A percentile compares a stretch with the other conserved stretches of the same genome.
phyloP scores from a whole-genome alignment of 1,139 yeast genomes.

The Magnusiomyces magnusii region DNA sequence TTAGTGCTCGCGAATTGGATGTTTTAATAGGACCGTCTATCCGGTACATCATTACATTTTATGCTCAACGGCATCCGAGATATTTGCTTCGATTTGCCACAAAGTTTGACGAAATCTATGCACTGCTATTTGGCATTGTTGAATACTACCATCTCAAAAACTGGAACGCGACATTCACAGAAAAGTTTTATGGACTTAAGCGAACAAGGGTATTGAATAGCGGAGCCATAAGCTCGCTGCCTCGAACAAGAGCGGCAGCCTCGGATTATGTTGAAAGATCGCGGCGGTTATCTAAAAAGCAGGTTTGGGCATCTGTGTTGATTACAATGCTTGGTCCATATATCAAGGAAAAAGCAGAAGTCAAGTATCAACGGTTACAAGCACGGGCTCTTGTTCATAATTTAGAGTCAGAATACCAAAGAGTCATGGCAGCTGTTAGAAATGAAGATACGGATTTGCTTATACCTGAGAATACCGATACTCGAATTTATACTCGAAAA shows the following conservation, averaged over 20 bases:
- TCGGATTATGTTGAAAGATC: constrained; percentile 49
- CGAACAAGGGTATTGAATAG: constrained; percentile 39
- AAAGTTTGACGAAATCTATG: constrained; percentile 68
- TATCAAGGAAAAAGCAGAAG: constrained; percentile 58
- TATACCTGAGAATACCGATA: background rate
- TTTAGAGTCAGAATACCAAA: constrained; percentile 35
- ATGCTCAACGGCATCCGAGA: constrained; percentile 72
- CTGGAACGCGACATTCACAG: constrained; percentile 87
- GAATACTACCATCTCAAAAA: constrained; percentile 65
- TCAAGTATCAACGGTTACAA: constrained; percentile 54
- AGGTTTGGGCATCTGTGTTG: constrained; percentile 50
- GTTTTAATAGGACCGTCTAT: constrained; percentile 74
- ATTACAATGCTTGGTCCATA: constrained; percentile 66
- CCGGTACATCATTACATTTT: constrained; percentile 71
- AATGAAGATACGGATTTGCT: background rate
- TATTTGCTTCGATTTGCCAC: constrained; percentile 56
- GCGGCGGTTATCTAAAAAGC: constrained; percentile 47
- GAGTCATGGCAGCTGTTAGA: constrained; percentile 7
- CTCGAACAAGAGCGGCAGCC: constrained; percentile 25
- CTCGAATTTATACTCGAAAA: constrained; percentile 16
- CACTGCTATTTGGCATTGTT: constrained; percentile 52
- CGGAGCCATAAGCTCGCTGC: constrained; percentile 17
- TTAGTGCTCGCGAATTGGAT: constrained; percentile 75
- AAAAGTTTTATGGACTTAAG: constrained; percentile 85
- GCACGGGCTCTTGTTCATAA: constrained; percentile 51